phyloP scores from a whole-genome alignment of 495 filamentous ascomycete species.

The Penicillium arizonense region DNA sequence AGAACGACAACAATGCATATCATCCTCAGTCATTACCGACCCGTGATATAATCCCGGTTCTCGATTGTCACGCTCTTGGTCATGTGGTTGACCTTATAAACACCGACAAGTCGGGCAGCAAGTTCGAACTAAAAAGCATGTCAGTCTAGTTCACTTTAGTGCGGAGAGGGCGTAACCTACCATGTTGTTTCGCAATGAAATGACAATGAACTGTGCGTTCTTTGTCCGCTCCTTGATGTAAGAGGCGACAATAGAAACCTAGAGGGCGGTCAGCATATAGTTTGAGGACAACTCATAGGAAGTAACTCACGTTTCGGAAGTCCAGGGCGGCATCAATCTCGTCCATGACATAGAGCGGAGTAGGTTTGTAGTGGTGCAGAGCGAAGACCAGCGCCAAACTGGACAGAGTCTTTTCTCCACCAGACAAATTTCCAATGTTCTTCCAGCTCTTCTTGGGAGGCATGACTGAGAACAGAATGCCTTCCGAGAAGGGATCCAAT shows the following conservation, averaged over 20 bases:
- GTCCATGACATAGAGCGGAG: slow-evolving; percentile 98
- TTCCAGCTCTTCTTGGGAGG: slow-evolving; percentile 99
- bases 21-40: slow-evolving; percentile 31
- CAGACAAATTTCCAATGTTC: slow-evolving; percentile 92
- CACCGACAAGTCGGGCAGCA: slow-evolving; percentile 85
- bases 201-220: slow-evolving; percentile 99
- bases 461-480: slow-evolving; percentile 96
- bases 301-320: slow-evolving; percentile 83
- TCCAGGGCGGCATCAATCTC: slow-evolving; percentile 98
- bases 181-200: slow-evolving; percentile 98
- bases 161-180: slow-evolving; percentile 24
- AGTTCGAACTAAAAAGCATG: slow-evolving; percentile 69
- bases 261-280: slow-evolving; percentile 11
- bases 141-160: slow-evolving; percentile 9
- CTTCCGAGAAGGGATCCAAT: slow-evolving; percentile 94
- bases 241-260: slow-evolving; percentile 97
- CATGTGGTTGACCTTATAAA: slow-evolving; percentile 99
- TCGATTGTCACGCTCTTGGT: slow-evolving; percentile 97
- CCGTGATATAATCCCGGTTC: slow-evolving; percentile 76
- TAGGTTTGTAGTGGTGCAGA: slow-evolving; percentile 96
- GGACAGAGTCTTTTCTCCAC: slow-evolving; percentile 96
- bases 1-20: slow-evolving; percentile 10
- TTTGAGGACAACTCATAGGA: not conserved
- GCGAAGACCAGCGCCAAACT: slow-evolving; percentile 95
- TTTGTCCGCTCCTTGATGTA: slow-evolving; percentile 99